phyloP scores from a whole-genome alignment of 805 yeast species.

The Ogataea degrootiae region DNA sequence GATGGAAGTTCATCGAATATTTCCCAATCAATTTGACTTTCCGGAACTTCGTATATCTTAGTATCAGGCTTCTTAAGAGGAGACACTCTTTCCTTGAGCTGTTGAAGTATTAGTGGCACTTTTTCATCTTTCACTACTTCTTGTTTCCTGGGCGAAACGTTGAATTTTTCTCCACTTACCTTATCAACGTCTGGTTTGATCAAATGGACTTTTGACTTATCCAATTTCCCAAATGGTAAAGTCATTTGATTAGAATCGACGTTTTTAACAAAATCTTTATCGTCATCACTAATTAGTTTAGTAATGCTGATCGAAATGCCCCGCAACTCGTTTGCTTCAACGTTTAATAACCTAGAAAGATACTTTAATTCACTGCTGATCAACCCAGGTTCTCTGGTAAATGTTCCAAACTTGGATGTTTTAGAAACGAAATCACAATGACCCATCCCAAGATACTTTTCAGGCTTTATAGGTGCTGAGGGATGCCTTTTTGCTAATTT shows the following conservation, averaged over 20 bases:
- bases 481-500: slow-evolving; percentile 61
- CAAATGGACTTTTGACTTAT: not conserved
- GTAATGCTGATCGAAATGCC: slow-evolving; percentile 74
- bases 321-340: slow-evolving; percentile 59
- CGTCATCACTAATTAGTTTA: slow-evolving; percentile 42
- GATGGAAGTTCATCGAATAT: slow-evolving; percentile 63
- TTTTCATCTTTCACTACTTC: slow-evolving; percentile 4
- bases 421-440: slow-evolving; percentile 60
- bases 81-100: not conserved
- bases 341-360: slow-evolving; percentile 48
- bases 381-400: slow-evolving; percentile 57
- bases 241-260: slow-evolving; percentile 27
- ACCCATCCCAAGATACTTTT: slow-evolving; percentile 85
- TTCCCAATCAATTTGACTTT: slow-evolving; percentile 50
- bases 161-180: not conserved
- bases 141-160: not conserved
- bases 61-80: too few species aligned
- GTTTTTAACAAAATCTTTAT: slow-evolving; percentile 10
- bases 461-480: slow-evolving; percentile 68
- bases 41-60: slow-evolving; percentile 2
- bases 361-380: slow-evolving; percentile 55
- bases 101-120: not conserved
- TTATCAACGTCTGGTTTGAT: too few species aligned
- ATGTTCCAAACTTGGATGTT: slow-evolving; percentile 53
- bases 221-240: slow-evolving; percentile 27